Conservation (phyloP, 116 monocot genomes). For the Posidonia oceanica region DNA sequence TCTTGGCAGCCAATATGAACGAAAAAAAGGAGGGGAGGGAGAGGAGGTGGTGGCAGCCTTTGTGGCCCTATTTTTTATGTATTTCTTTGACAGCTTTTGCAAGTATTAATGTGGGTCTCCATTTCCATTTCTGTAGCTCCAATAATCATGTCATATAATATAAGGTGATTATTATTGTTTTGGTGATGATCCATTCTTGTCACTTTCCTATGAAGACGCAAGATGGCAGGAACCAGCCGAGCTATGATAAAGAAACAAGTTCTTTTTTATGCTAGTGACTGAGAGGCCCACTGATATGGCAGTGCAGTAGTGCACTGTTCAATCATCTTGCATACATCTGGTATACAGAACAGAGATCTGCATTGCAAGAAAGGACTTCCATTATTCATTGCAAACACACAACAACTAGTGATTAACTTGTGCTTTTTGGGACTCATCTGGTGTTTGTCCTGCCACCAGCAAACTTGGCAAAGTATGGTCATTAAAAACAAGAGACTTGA, state of each 20-base stretch:
- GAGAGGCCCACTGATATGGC: background rate
- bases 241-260: background rate
- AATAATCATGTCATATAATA: background rate
- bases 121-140: background rate
- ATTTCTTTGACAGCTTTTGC: background rate
- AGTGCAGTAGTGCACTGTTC: background rate
- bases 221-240: conserved; percentile 7
- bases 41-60: conserved; percentile 2
- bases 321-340: background rate
- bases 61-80: background rate
- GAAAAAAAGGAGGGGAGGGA: background rate
- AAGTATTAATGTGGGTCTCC: conserved; percentile 1
- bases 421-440: background rate
- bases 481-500: no score
- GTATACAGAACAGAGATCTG: background rate
- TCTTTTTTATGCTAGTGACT: background rate
- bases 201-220: conserved; percentile 1
- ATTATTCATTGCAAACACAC: background rate
- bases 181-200: conserved; percentile 5
- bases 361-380: background rate
- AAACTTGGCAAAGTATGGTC: no score
- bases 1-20: conserved; percentile 1
- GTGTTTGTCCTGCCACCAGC: background rate
- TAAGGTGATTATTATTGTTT: background rate
- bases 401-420: background rate